These are phyloP conservation scores for Sugiyamaella xylanicola DNA, from an alignment of 1,139 yeast genomes.

Conservation along the genomic window DNA sequence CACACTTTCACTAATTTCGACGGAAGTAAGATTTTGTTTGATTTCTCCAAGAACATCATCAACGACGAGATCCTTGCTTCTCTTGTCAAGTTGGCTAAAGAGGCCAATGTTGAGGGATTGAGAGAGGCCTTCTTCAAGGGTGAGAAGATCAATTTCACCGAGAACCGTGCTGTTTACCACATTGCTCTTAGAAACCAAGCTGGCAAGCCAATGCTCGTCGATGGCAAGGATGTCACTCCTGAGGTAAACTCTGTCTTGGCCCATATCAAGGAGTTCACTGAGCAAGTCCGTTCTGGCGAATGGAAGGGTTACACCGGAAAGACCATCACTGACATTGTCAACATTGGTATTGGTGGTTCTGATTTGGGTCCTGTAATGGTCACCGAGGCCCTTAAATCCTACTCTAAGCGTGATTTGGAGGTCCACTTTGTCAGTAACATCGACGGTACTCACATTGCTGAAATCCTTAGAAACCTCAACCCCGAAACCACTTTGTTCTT, in stretches of 20 bases:
- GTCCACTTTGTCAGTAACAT: conserved; percentile 97
- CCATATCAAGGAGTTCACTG: conserved; percentile 96
- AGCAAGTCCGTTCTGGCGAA: conserved; percentile 82
- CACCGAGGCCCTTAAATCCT: conserved; percentile 93
- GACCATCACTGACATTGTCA: conserved; percentile 88
- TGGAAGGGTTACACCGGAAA: conserved; percentile 99
- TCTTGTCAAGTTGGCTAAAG: conserved; percentile 79
- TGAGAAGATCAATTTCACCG: conserved; percentile 91
- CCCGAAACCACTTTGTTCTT: conserved; percentile 93
- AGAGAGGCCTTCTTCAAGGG: conserved; percentile 93
- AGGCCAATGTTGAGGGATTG: conserved; percentile 82
- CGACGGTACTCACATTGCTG: conserved; percentile 97
- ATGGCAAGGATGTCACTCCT: conserved; percentile 83
- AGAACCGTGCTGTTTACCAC: conserved; percentile 95
- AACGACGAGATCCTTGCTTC: conserved; percentile 75
- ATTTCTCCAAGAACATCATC: conserved; percentile 90
- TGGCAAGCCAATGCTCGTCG: conserved; percentile 79
- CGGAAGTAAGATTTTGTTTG: conserved; percentile 85
- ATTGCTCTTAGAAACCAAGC: conserved; percentile 89
- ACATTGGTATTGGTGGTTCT: conserved; percentile 98
- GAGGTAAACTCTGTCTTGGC: conserved; percentile 88
- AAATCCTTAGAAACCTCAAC: conserved; percentile 71
- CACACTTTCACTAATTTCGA: conserved; percentile 80
- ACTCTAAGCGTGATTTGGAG: conserved; percentile 70
- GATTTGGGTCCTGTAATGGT: conserved; percentile 99